Evolutionary conservation across 1,284 basidiomycete genomes (phyloP).

Genomic region (Marasmius oreades): DNA sequence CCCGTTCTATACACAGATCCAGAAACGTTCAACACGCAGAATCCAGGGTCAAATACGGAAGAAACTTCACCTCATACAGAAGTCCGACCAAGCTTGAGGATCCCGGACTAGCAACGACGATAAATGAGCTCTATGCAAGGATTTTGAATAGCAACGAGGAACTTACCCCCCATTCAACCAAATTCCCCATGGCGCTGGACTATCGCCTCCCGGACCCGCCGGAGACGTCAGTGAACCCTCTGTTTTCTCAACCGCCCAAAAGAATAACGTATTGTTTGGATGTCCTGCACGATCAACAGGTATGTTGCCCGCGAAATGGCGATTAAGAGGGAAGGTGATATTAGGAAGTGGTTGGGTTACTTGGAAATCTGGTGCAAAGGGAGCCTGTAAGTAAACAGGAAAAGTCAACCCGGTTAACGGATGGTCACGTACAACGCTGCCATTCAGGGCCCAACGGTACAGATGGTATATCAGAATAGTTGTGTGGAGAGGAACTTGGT

Average conservation of each 20-base stretch:
- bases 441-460: constrained; percentile 54
- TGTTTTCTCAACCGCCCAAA: constrained; percentile 63
- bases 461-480: constrained; percentile 48
- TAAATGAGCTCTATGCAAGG: background rate
- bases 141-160: background rate
- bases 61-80: constrained; percentile 53
- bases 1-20: constrained; percentile 53
- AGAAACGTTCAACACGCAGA: background rate
- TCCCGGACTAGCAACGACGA: constrained; percentile 47
- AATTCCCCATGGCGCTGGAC: constrained; percentile 64
- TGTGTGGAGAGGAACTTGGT: constrained; percentile 44
- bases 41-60: background rate
- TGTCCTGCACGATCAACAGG: constrained; percentile 60
- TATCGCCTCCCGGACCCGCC: constrained; percentile 17
- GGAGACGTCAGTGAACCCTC: constrained; percentile 52
- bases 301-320: constrained; percentile 67
- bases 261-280: constrained; percentile 71
- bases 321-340: constrained; percentile 52
- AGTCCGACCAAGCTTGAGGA: constrained; percentile 65
- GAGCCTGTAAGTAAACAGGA: background rate
- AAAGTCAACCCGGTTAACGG: background rate
- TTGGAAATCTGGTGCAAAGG: constrained; percentile 49
- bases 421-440: constrained; percentile 51
- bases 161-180: constrained; percentile 72
- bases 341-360: constrained; percentile 59